A percentile compares a stretch with the other conserved stretches of the same genome.
These are phyloP conservation scores for Albatrellus ellisii DNA, from an alignment of 768 basidiomycete species.

Conservation along the genomic window DNA sequence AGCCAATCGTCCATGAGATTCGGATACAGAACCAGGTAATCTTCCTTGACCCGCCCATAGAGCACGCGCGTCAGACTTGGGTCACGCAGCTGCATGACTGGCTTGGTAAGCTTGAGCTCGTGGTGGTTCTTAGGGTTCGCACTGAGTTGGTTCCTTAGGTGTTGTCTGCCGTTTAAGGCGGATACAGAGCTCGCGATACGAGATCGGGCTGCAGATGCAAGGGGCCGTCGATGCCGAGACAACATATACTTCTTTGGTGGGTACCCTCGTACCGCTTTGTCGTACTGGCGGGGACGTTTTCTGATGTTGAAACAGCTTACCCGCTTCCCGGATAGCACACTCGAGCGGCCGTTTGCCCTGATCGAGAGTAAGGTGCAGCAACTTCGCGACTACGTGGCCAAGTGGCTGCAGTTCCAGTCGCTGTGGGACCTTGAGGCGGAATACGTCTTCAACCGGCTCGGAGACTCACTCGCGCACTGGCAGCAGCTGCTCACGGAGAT, in stretches of 20 bases:
- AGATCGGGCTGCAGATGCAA: conserved; percentile 91
- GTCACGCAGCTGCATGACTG: conserved; percentile 81
- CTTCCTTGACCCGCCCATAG: conserved; percentile 96
- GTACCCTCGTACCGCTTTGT: conserved; percentile 17
- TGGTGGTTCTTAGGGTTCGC: neutral
- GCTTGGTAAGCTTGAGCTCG: conserved; percentile 45
- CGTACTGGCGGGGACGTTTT: no score
- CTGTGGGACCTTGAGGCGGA: conserved; percentile 98
- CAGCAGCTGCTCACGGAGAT: conserved; percentile 94
- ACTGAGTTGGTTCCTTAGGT: conserved; percentile 28
- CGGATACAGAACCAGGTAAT: conserved; percentile 99
- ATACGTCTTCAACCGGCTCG: conserved; percentile 90
- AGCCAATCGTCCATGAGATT: conserved; percentile 89
- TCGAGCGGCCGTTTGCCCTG: conserved; percentile 71
- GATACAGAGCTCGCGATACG: conserved; percentile 92
- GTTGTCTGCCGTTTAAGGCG: conserved; percentile 77
- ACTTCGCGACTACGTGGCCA: conserved; percentile 82
- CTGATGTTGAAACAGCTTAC: conserved; percentile 40
- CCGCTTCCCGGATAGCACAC: conserved; percentile 54
- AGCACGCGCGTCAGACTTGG: conserved; percentile 86
- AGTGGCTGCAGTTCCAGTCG: conserved; percentile 99
- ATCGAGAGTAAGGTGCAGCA: conserved; percentile 84
- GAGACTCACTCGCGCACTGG: conserved; percentile 89
- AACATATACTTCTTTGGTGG: conserved; percentile 73
- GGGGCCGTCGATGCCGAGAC: conserved; percentile 48